Percentiles rank a stretch among this genome's conserved stretches.
phyloP scores from a whole-genome alignment of 116 monocot species.

The Trichopus zeylanicus region DNA sequence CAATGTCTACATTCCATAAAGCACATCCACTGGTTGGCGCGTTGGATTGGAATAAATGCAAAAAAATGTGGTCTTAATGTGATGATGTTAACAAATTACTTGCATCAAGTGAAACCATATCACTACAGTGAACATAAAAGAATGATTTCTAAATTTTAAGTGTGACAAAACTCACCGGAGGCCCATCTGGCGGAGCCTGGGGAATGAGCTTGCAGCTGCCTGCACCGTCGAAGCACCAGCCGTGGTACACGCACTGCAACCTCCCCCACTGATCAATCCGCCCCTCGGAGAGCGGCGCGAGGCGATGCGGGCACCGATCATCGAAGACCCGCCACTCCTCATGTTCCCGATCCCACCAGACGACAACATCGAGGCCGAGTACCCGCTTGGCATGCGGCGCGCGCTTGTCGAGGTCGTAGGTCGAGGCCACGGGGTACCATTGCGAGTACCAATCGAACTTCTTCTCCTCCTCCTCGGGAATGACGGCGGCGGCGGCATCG shows the following conservation, averaged over 20 bases:
- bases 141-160: not conserved
- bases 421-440: conserved; percentile 81
- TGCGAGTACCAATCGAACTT: conserved; percentile 87
- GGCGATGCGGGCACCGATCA: conserved; percentile 78
- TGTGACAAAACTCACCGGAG: conserved; percentile 21
- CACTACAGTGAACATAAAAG: not conserved
- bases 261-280: conserved; percentile 72
- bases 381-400: conserved; percentile 70
- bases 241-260: conserved; percentile 93
- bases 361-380: conserved; percentile 72
- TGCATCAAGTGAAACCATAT: no score
- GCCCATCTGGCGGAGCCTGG: conserved; percentile 73
- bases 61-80: no score
- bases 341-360: conserved; percentile 73
- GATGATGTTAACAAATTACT: no score
- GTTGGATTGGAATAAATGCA: no score
- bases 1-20: no score
- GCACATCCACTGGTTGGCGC: no score
- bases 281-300: conserved; percentile 90
- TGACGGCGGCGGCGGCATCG: not conserved
- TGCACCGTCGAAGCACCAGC: conserved; percentile 88
- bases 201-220: conserved; percentile 76
- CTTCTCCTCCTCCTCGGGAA: no score
- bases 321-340: conserved; percentile 79
- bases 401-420: conserved; percentile 82